Percentiles rank a stretch among this genome's conserved stretches.
Evolutionary conservation across 208 protist species (phyloP).

Genomic region (Leishmania gerbilli): DNA sequence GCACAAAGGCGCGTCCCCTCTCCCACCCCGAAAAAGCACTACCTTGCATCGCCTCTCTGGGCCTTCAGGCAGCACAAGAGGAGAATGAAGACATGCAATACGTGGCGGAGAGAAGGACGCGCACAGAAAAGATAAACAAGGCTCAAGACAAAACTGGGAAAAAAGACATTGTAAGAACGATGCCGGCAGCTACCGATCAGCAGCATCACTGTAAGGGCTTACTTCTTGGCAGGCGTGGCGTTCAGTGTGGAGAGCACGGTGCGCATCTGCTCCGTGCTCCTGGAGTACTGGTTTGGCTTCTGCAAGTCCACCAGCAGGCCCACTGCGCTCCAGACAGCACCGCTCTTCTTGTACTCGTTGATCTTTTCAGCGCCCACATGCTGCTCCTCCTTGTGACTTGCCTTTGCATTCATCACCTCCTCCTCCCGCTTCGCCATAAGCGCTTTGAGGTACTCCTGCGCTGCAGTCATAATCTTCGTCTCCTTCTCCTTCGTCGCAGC

Average conservation of each 20-base stretch:
- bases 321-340: slow-evolving; percentile 73
- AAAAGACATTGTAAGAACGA: neutral
- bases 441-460: slow-evolving; percentile 73
- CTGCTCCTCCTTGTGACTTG: slow-evolving; percentile 61
- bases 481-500: slow-evolving; percentile 68
- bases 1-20: neutral
- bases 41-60: neutral
- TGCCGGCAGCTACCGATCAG: neutral
- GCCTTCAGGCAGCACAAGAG: neutral
- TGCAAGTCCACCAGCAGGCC: slow-evolving; percentile 72
- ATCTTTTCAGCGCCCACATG: slow-evolving; percentile 45
- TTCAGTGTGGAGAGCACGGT: slow-evolving; percentile 55
- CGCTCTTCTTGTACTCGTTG: slow-evolving; percentile 59
- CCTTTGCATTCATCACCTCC: slow-evolving; percentile 51
- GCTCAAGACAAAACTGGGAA: neutral
- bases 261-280: slow-evolving; percentile 85
- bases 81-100: no score
- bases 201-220: neutral
- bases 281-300: slow-evolving; percentile 81
- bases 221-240: slow-evolving; percentile 21
- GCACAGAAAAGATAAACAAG: neutral
- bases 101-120: neutral
- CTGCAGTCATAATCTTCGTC: slow-evolving; percentile 45
- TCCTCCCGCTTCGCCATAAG: slow-evolving; percentile 60
- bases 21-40: no score